A percentile compares a stretch with the other conserved stretches of the same genome.
These are phyloP conservation scores for Cyberlindnera subsufficiens DNA, from an alignment of 805 yeast species.

Conservation along the genomic window DNA sequence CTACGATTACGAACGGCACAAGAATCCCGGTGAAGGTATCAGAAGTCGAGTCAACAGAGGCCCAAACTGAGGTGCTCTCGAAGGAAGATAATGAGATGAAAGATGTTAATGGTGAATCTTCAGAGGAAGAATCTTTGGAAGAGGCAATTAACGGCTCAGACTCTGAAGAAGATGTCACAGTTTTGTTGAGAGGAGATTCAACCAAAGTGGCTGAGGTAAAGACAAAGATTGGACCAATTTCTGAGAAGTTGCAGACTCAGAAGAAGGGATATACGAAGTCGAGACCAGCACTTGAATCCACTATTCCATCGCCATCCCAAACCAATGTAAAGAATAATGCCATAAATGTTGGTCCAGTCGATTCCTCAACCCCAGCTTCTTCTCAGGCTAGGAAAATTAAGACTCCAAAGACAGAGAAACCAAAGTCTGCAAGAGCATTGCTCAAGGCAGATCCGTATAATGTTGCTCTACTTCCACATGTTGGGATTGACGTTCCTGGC, in stretches of 20 bases:
- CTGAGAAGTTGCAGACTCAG: too few species aligned
- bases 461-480: neutral
- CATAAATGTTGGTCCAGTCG: neutral
- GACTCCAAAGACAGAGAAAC: neutral
- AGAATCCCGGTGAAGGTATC: neutral
- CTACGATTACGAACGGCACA: neutral
- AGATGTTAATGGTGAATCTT: too few species aligned
- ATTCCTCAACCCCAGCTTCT: neutral
- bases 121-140: too few species aligned
- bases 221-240: too few species aligned
- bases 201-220: too few species aligned
- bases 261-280: too few species aligned
- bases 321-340: too few species aligned
- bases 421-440: neutral
- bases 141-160: too few species aligned
- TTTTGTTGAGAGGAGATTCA: too few species aligned
- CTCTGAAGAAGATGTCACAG: too few species aligned
- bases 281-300: too few species aligned
- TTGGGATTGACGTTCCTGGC: neutral
- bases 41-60: neutral
- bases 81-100: neutral
- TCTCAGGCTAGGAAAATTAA: neutral
- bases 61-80: conserved; percentile 1
- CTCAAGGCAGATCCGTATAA: neutral
- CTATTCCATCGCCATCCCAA: neutral